These are phyloP conservation scores for Sphenostylis stenocarpa DNA, from an alignment of 306 rosid species.

Conservation along the genomic window DNA sequence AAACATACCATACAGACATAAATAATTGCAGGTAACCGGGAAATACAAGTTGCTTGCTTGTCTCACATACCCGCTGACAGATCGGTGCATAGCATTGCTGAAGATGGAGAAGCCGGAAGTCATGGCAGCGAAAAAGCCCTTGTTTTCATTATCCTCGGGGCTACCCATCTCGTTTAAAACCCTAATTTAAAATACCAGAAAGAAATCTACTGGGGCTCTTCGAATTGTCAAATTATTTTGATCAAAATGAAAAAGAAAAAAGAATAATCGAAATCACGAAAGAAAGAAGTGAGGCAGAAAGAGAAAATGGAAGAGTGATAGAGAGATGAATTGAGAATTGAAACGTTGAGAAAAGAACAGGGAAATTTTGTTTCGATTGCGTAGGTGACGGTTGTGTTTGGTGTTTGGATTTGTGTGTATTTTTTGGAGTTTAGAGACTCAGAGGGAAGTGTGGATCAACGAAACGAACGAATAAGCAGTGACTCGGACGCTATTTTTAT, in stretches of 20 bases:
- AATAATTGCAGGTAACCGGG: background rate
- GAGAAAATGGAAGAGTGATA: background rate
- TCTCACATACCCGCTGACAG: slow-evolving; percentile 72
- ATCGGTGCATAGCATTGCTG: slow-evolving; percentile 91
- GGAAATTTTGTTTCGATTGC: background rate
- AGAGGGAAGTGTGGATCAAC: background rate
- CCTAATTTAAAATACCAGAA: slow-evolving; percentile 32
- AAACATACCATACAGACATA: background rate
- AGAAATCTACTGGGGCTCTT: background rate
- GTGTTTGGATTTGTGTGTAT: background rate
- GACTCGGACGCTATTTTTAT: slow-evolving; percentile 3
- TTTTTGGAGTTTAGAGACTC: background rate
- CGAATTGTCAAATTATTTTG: background rate
- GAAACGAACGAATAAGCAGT: background rate
- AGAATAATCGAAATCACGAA: background rate
- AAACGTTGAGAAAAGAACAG: background rate
- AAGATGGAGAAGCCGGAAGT: slow-evolving; percentile 69
- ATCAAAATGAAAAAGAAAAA: background rate
- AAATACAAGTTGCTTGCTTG: background rate
- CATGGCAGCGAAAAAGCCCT: slow-evolving; percentile 77
- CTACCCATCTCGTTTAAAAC: slow-evolving; percentile 61
- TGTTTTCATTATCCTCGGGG: slow-evolving; percentile 49
- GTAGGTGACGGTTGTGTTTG: background rate
- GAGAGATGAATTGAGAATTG: background rate
- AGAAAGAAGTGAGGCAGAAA: background rate